Conservation (phyloP, 176 grass and related monocot genomes). For the Leersia perrieri region DNA sequence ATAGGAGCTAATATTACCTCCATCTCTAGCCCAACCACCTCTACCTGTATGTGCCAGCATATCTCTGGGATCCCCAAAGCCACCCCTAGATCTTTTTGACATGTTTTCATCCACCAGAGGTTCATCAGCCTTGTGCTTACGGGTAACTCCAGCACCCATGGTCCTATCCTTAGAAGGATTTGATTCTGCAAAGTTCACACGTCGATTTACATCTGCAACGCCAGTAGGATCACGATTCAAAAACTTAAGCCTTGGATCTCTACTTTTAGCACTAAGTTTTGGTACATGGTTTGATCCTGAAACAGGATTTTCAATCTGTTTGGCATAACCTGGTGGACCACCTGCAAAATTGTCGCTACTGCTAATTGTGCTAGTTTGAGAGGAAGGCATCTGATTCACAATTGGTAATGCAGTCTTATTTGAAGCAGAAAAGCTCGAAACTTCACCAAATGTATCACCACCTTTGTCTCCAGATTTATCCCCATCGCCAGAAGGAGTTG, state of each 20-base stretch:
- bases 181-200: constrained; percentile 22
- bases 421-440: constrained; percentile 59
- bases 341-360: constrained; percentile 24
- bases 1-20: constrained; percentile 24
- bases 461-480: constrained; percentile 56
- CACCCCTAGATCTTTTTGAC: constrained; percentile 57
- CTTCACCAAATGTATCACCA: constrained; percentile 51
- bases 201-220: constrained; percentile 33
- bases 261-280: constrained; percentile 60
- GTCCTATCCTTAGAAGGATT: constrained; percentile 38
- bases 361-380: constrained; percentile 31
- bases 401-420: constrained; percentile 23
- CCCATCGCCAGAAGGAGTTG: constrained; percentile 80
- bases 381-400: constrained; percentile 35
- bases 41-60: constrained; percentile 37
- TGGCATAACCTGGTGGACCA: constrained; percentile 41
- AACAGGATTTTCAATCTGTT: constrained; percentile 30
- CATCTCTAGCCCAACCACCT: constrained; percentile 53
- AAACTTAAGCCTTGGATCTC: constrained; percentile 85
- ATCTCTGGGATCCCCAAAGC: constrained; percentile 33
- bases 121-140: constrained; percentile 65
- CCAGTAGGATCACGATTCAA: constrained; percentile 53
- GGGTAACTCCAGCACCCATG: constrained; percentile 21
- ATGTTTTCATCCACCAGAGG: constrained; percentile 39
- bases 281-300: constrained; percentile 37